Conservation (phyloP, 2,329 filamentous ascomycete genomes). For the Mollisiaceae sp. region DNA sequence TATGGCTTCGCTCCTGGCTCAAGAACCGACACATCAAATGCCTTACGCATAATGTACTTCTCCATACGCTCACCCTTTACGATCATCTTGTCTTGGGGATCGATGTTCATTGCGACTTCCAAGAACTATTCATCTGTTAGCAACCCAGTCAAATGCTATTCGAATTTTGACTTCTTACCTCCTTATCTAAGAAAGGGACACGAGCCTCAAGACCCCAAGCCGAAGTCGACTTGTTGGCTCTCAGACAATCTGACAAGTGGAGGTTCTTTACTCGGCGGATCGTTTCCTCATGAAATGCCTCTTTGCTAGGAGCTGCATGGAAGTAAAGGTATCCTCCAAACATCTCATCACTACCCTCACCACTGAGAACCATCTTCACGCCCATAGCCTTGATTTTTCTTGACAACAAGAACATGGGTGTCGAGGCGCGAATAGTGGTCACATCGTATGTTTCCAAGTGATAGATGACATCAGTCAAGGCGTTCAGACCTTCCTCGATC, state of each 20-base stretch:
- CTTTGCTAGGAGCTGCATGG: conserved; percentile 88
- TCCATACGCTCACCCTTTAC: conserved; percentile 69
- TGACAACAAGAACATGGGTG: conserved; percentile 96
- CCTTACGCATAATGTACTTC: conserved; percentile 98
- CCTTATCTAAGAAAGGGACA: conserved; percentile 96
- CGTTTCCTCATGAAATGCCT: conserved; percentile 94
- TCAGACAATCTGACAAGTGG: conserved; percentile 92
- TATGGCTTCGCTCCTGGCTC: conserved; percentile 83
- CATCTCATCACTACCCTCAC: conserved; percentile 97
- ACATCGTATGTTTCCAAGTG: conserved; percentile 98
- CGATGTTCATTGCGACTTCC: conserved; percentile 89
- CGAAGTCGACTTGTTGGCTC: conserved; percentile 98
- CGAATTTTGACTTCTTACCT: conserved; percentile 52
- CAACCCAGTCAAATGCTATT: neutral
- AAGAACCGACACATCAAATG: conserved; percentile 84
- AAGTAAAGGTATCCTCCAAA: conserved; percentile 99
- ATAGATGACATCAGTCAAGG: conserved; percentile 95
- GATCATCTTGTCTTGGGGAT: conserved; percentile 96
- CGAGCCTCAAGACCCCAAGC: conserved; percentile 98
- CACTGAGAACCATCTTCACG: conserved; percentile 98
- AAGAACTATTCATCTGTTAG: conserved; percentile 68
- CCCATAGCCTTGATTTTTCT: conserved; percentile 99
- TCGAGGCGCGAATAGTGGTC: conserved; percentile 96
- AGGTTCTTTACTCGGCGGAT: conserved; percentile 95
- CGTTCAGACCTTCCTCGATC: conserved; percentile 95